A percentile compares a stretch with the other conserved stretches of the same genome.
Evolutionary conservation across 331 rosid genomes (phyloP).

Genomic region (Pyrus hybrid): DNA sequence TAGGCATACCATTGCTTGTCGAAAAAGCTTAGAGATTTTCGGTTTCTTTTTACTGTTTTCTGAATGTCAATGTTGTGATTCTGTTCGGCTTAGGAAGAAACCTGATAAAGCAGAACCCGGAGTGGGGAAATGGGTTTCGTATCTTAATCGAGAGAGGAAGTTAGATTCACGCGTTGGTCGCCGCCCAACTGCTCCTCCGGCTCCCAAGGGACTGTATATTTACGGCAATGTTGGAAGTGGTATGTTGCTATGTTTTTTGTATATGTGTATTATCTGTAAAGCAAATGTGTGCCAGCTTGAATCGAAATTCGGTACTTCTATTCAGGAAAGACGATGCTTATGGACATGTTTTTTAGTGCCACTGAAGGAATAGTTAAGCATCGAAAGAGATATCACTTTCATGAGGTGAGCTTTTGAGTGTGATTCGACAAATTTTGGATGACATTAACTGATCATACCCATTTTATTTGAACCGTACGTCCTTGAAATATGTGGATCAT

Average conservation of each 20-base stretch:
- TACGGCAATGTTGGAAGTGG: conserved; percentile 98
- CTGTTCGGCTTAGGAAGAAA: conserved; percentile 44
- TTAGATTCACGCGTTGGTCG: conserved; percentile 71
- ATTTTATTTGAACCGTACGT: not conserved
- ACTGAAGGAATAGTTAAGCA: conserved; percentile 77
- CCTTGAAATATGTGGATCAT: conserved; percentile 9
- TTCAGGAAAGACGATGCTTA: conserved; percentile 96
- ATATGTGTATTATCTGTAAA: conserved; percentile 1
- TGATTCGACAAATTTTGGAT: conserved; percentile 7
- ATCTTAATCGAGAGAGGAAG: conserved; percentile 87
- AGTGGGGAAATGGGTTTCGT: conserved; percentile 98
- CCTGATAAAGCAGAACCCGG: conserved; percentile 63
- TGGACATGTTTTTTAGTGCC: conserved; percentile 93
- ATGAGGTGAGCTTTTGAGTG: conserved; percentile 61
- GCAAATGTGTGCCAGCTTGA: conserved; percentile 9
- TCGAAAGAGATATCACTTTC: conserved; percentile 86
- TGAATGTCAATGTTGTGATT: conserved; percentile 1
- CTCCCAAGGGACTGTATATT: conserved; percentile 89
- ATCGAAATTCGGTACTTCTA: not conserved
- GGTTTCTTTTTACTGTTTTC: not conserved
- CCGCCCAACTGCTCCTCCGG: conserved; percentile 73
- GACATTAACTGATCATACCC: not conserved
- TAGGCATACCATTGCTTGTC: not conserved
- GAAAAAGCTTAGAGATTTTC: not conserved
- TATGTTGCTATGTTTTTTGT: conserved; percentile 18